Evolutionary conservation across 345 rosid species (phyloP).

Genomic region (Eucalyptus curtisii): DNA sequence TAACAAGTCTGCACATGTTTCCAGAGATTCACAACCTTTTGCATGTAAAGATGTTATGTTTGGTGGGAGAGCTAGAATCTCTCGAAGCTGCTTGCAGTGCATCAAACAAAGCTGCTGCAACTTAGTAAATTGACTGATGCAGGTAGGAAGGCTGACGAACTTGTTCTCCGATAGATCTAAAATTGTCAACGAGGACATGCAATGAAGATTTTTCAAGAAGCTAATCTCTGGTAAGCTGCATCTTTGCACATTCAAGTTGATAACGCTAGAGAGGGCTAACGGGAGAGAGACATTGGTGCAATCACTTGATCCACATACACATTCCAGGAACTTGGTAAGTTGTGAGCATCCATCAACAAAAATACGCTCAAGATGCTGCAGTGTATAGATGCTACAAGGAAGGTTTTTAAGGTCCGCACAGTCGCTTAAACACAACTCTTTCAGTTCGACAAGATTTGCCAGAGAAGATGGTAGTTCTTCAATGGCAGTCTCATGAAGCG

Average conservation of each 20-base stretch:
- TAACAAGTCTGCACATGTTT: background rate
- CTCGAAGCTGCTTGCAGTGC: background rate
- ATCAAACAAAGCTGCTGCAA: background rate
- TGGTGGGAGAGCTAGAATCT: background rate
- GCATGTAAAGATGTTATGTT: background rate
- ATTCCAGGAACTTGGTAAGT: background rate
- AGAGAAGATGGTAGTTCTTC: background rate
- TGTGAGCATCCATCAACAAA: background rate
- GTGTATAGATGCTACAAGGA: background rate
- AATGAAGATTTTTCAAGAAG: background rate
- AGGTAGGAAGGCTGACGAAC: background rate
- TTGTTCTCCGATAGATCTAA: background rate
- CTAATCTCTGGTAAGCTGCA: background rate
- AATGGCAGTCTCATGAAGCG: background rate
- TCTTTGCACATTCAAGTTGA: background rate
- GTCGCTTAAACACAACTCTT: background rate
- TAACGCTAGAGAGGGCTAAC: background rate
- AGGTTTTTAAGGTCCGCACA: background rate
- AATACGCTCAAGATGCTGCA: background rate
- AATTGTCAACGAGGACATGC: background rate
- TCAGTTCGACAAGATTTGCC: background rate
- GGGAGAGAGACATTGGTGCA: background rate
- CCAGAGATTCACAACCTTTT: background rate
- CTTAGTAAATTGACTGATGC: background rate
- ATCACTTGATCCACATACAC: background rate